A percentile compares a stretch with the other conserved stretches of the same genome.
These are phyloP conservation scores for Eutypella sp. DNA, from an alignment of 2,329 filamentous ascomycete genomes.

Conservation along the genomic window DNA sequence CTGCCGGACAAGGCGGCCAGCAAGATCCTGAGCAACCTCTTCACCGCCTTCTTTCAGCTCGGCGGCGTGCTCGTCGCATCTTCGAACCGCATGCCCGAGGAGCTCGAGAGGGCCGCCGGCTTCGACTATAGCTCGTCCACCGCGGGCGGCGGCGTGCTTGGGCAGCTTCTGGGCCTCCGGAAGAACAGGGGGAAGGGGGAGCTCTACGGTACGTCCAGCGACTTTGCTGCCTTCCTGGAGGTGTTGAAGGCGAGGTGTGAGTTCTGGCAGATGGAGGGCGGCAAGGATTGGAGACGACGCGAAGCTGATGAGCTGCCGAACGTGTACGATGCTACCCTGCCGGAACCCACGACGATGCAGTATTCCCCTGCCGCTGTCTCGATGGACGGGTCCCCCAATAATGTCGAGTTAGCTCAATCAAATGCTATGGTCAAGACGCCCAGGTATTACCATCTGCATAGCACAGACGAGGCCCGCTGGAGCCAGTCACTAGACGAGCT, in stretches of 20 bases:
- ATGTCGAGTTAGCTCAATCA: slow-evolving; percentile 1
- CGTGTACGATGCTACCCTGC: slow-evolving; percentile 7
- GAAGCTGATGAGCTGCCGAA: slow-evolving; percentile 36
- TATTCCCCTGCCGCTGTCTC: neutral
- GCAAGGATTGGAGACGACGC: slow-evolving; percentile 63
- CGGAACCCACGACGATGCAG: slow-evolving; percentile 5
- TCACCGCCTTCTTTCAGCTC: slow-evolving; percentile 76
- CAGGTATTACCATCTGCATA: slow-evolving; percentile 22
- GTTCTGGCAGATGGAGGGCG: slow-evolving; percentile 78
- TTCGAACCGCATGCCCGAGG: slow-evolving; percentile 79
- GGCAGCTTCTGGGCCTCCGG: slow-evolving; percentile 41
- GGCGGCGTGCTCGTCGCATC: slow-evolving; percentile 77
- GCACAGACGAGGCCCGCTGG: slow-evolving; percentile 25
- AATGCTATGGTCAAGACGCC: slow-evolving; percentile 15
- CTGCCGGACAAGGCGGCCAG: slow-evolving; percentile 72
- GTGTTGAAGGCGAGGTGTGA: slow-evolving; percentile 74
- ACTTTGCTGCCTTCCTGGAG: slow-evolving; percentile 72
- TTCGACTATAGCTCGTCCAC: slow-evolving; percentile 57
- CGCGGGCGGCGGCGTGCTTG: slow-evolving; percentile 45
- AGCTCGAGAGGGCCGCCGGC: slow-evolving; percentile 69
- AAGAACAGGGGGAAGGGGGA: slow-evolving; percentile 36
- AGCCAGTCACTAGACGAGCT: slow-evolving; percentile 7
- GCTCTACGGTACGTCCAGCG: slow-evolving; percentile 57
- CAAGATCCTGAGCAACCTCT: slow-evolving; percentile 74
- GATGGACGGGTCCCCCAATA: neutral